phyloP scores from a whole-genome alignment of 345 rosid species.

The Populus alba region DNA sequence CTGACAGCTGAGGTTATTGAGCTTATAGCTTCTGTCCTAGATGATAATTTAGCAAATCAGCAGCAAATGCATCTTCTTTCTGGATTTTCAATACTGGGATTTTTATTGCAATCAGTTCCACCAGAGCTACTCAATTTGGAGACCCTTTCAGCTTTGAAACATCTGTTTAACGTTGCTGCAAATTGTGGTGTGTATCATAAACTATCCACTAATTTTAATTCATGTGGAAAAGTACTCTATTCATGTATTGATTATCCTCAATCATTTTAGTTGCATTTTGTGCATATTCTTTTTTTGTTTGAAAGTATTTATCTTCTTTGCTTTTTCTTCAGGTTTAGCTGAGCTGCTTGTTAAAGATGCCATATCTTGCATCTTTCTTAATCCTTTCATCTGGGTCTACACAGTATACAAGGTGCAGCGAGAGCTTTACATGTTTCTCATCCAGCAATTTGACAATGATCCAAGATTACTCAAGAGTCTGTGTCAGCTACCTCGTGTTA shows the following conservation, averaged over 20 bases:
- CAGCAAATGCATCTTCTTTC: constrained; percentile 93
- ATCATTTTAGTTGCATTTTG: constrained; percentile 1
- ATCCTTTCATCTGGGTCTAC: constrained; percentile 83
- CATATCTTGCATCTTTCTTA: constrained; percentile 77
- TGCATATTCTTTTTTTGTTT: background rate
- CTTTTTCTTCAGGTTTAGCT: constrained; percentile 51
- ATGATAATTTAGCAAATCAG: constrained; percentile 87
- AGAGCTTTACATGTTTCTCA: constrained; percentile 88
- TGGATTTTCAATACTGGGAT: constrained; percentile 85
- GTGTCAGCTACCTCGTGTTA: constrained; percentile 71
- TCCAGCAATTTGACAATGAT: constrained; percentile 83
- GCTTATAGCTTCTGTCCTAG: constrained; percentile 88
- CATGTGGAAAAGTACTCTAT: background rate
- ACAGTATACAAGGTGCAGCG: constrained; percentile 86
- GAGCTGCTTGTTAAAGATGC: constrained; percentile 84
- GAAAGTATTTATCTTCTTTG: background rate
- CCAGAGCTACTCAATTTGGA: constrained; percentile 87
- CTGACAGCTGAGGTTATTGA: constrained; percentile 89
- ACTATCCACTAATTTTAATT: background rate
- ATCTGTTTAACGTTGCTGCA: constrained; percentile 66
- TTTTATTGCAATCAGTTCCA: constrained; percentile 82
- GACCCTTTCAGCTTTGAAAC: constrained; percentile 85
- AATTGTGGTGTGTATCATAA: constrained; percentile 62
- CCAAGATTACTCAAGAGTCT: constrained; percentile 70
- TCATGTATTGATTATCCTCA: background rate